Conservation (phyloP, 192 early-diverging fungal genomes). For the Podila epicladia region DNA sequence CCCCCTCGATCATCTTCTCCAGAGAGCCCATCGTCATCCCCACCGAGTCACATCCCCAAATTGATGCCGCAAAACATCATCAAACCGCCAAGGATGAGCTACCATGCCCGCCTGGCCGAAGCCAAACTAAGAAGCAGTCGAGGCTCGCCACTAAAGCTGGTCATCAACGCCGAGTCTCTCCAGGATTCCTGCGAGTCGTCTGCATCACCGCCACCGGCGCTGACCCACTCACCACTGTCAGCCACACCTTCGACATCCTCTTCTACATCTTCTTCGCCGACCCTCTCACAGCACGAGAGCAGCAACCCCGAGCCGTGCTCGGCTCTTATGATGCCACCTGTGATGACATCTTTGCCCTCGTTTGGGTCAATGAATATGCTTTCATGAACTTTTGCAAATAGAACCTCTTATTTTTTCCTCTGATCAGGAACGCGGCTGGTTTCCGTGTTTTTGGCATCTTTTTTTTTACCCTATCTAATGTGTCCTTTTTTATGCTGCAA, state of each 20-base stretch:
- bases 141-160: not conserved
- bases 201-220: not conserved
- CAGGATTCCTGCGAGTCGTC: not conserved
- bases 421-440: too few relatives aligned
- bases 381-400: not conserved
- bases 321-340: not conserved
- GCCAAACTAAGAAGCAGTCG: not conserved
- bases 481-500: not conserved
- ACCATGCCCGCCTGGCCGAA: not conserved
- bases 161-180: not conserved
- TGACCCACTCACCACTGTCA: not conserved
- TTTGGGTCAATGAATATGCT: not conserved
- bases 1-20: conserved; percentile 1
- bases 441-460: too few relatives aligned
- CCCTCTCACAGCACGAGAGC: not conserved
- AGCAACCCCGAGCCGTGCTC: not conserved
- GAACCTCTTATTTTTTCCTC: not conserved
- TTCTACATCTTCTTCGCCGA: not conserved
- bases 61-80: too few relatives aligned
- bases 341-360: too few relatives aligned
- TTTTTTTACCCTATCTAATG: too few relatives aligned
- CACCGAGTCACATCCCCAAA: not conserved
- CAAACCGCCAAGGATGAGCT: conserved; percentile 1
- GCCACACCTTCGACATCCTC: conserved; percentile 1
- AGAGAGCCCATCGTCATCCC: not conserved